phyloP scores from a whole-genome alignment of 2,329 filamentous ascomycete species.

The Colletotrichum costaricense region DNA sequence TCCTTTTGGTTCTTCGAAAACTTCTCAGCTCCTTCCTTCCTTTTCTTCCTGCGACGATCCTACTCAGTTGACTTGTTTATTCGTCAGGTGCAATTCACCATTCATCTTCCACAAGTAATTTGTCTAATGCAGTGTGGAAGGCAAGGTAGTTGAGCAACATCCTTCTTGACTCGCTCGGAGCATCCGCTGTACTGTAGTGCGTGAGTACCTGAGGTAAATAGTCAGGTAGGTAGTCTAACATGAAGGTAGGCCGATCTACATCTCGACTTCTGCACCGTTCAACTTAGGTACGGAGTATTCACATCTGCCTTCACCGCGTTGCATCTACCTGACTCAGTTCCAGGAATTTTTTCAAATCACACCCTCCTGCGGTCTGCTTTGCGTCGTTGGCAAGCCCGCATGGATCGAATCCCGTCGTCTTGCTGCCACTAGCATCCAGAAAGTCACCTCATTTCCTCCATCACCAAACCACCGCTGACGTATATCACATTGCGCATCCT shows the following conservation, averaged over 20 bases:
- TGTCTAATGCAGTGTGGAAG: not conserved
- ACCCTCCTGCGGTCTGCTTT: not conserved
- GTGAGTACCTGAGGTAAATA: no score
- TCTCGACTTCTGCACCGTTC: not conserved
- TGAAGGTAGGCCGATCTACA: not conserved
- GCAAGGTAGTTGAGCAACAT: not conserved
- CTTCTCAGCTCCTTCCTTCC: no score
- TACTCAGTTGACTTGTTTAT: no score
- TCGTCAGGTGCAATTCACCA: no score
- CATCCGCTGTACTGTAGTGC: no score
- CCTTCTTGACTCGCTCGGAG: not conserved
- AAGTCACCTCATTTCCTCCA: constrained; percentile 27
- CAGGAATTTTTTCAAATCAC: not conserved
- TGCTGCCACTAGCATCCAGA: not conserved
- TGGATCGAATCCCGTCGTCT: not conserved
- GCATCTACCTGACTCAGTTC: constrained; percentile 25
- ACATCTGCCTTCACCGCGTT: constrained; percentile 1
- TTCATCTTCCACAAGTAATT: no score
- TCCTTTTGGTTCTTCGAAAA: no score
- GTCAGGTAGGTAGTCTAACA: no score
- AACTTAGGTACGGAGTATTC: not conserved
- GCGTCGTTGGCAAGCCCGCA: not conserved
- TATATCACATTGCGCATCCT: constrained; percentile 8
- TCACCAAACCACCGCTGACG: constrained; percentile 24
- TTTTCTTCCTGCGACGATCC: no score